These are phyloP conservation scores for Pichia scutulata DNA, from an alignment of 805 yeast species.

Conservation along the genomic window DNA sequence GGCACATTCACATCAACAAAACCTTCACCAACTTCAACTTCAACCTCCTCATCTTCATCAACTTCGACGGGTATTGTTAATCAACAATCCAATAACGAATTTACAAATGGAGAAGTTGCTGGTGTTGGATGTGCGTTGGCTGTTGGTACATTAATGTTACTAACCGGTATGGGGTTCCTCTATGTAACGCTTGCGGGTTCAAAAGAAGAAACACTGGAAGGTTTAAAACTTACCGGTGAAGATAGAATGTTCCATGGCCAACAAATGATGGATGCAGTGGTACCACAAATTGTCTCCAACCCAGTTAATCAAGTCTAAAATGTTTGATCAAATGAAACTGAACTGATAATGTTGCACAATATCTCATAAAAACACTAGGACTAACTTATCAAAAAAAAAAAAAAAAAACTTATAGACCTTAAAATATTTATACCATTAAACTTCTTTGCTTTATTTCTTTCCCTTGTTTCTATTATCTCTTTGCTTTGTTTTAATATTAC, in stretches of 20 bases:
- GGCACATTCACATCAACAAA: constrained; percentile 24
- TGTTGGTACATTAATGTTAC: constrained; percentile 38
- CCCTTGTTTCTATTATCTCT: not conserved
- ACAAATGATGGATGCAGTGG: constrained; percentile 33
- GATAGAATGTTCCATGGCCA: constrained; percentile 31
- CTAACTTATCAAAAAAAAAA: too few species aligned
- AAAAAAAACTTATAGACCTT: not conserved
- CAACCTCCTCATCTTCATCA: constrained; percentile 2
- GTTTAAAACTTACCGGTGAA: constrained; percentile 45
- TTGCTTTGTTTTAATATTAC: not conserved
- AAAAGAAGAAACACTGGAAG: constrained; percentile 33
- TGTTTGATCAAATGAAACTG: not conserved
- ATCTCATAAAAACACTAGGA: not conserved
- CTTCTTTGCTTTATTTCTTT: not conserved
- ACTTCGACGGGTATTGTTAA: constrained; percentile 5
- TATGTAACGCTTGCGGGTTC: constrained; percentile 24
- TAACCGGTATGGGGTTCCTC: constrained; percentile 35
- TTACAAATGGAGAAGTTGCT: constrained; percentile 56
- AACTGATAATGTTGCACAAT: not conserved
- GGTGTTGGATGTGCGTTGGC: constrained; percentile 64
- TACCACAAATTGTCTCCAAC: not conserved
- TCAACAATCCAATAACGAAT: constrained; percentile 12
- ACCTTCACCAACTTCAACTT: constrained; percentile 12
- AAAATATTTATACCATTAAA: not conserved
- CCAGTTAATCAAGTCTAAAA: not conserved